Percentiles rank a stretch among this genome's conserved stretches.
Evolutionary conservation across 441 rosid species (phyloP).

Genomic region (Pelargonium hybrid): DNA sequence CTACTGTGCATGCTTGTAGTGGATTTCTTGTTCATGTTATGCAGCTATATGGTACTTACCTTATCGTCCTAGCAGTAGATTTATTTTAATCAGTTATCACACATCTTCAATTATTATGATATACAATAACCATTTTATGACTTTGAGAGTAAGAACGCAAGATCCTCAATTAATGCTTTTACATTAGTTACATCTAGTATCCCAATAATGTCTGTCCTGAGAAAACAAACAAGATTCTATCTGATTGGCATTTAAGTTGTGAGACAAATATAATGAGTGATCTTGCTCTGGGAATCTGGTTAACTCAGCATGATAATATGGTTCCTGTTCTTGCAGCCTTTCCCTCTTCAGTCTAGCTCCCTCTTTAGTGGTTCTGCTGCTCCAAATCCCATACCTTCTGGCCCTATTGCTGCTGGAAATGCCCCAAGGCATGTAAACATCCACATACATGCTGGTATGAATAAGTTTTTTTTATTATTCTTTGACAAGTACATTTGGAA

Average conservation of each 20-base stretch:
- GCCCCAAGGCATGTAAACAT: slow-evolving; percentile 74
- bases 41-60: not conserved
- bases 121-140: not conserved
- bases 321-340: slow-evolving; percentile 53
- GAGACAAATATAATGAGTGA: not conserved
- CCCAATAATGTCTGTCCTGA: not conserved
- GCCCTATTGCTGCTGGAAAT: slow-evolving; percentile 57
- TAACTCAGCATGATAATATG: not conserved
- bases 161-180: not conserved
- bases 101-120: not conserved
- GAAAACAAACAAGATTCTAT: not conserved
- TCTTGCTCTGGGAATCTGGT: not conserved
- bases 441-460: slow-evolving; percentile 93
- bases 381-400: slow-evolving; percentile 35
- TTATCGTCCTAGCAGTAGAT: not conserved
- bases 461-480: not conserved
- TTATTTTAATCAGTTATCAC: not conserved
- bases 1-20: not conserved
- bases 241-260: not conserved
- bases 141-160: not conserved
- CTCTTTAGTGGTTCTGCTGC: slow-evolving; percentile 51
- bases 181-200: not conserved
- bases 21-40: not conserved
- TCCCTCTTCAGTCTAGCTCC: slow-evolving; percentile 66
- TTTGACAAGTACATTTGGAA: not conserved